Evolutionary conservation across 805 yeast genomes (phyloP).

Genomic region (Yarrowia alimentaria): DNA sequence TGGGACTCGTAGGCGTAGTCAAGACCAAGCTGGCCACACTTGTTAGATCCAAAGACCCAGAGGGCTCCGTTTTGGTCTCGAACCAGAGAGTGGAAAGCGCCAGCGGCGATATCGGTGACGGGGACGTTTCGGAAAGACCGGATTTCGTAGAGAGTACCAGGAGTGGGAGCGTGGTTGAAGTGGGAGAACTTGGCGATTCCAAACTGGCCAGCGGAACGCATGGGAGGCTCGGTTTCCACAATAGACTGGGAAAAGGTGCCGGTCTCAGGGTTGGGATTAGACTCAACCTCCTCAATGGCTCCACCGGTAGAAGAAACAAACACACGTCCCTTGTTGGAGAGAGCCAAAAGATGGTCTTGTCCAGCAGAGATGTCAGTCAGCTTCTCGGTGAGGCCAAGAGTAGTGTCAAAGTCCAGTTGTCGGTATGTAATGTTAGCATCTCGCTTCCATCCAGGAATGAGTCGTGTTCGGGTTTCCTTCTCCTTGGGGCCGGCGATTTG

Average conservation of each 20-base stretch:
- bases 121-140: slow-evolving; percentile 53
- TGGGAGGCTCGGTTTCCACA: slow-evolving; percentile 22
- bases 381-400: slow-evolving; percentile 48
- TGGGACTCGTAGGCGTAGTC: slow-evolving; percentile 66
- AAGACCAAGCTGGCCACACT: slow-evolving; percentile 79
- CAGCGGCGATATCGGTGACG: slow-evolving; percentile 65
- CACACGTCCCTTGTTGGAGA: slow-evolving; percentile 59
- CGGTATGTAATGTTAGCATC: slow-evolving; percentile 19
- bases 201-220: slow-evolving; percentile 66
- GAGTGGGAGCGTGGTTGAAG: slow-evolving; percentile 53
- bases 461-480: slow-evolving; percentile 22
- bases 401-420: slow-evolving; percentile 22
- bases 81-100: slow-evolving; percentile 69
- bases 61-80: slow-evolving; percentile 63
- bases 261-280: slow-evolving; percentile 29
- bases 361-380: slow-evolving; percentile 61
- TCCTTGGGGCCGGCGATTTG: slow-evolving; percentile 23
- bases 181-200: slow-evolving; percentile 77
- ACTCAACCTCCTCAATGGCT: slow-evolving; percentile 38
- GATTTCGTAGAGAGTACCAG: slow-evolving; percentile 53
- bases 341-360: slow-evolving; percentile 60
- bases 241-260: neutral
- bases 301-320: slow-evolving; percentile 62
- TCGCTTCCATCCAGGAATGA: slow-evolving; percentile 19
- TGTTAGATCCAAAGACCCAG: slow-evolving; percentile 86